Conservation (phyloP, 1,284 basidiomycete genomes). For the Sporisorium reilianum region DNA sequence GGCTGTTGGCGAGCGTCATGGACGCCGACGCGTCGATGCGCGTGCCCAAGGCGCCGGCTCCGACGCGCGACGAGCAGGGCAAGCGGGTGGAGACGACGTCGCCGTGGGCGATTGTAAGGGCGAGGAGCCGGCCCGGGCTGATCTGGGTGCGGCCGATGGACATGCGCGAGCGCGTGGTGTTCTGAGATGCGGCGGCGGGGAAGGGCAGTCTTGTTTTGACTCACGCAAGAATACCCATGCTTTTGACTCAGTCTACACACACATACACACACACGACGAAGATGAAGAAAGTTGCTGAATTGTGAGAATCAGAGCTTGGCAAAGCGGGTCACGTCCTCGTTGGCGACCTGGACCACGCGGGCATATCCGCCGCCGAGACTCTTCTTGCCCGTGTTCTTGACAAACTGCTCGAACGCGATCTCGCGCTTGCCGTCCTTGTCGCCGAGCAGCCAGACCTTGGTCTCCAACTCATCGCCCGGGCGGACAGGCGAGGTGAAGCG, state of each 20-base stretch:
- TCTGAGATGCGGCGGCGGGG: not conserved
- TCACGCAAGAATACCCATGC: not conserved
- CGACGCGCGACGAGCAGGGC: slow-evolving; percentile 32
- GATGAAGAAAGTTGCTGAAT: not conserved
- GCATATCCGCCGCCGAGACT: slow-evolving; percentile 58
- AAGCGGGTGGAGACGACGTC: slow-evolving; percentile 42
- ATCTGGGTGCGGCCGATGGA: slow-evolving; percentile 61
- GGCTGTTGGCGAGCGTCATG: slow-evolving; percentile 57
- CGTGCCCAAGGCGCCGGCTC: slow-evolving; percentile 33
- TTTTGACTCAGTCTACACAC: not conserved
- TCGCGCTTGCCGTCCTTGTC: slow-evolving; percentile 45
- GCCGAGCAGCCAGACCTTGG: slow-evolving; percentile 58
- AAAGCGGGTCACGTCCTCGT: slow-evolving; percentile 27
- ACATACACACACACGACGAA: not conserved
- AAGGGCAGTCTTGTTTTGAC: not conserved
- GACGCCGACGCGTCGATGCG: slow-evolving; percentile 21
- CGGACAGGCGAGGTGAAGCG: slow-evolving; percentile 64
- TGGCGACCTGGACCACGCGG: slow-evolving; percentile 34
- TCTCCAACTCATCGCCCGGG: slow-evolving; percentile 59
- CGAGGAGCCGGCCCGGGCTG: slow-evolving; percentile 57
- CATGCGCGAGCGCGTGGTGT: slow-evolving; percentile 49
- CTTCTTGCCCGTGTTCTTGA: slow-evolving; percentile 57
- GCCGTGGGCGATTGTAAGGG: slow-evolving; percentile 59
- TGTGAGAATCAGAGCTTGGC: slow-evolving; percentile 25
- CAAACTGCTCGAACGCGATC: slow-evolving; percentile 59